Evolutionary conservation across 2,329 filamentous ascomycete species (phyloP).

Genomic region (Xylaria sp.): DNA sequence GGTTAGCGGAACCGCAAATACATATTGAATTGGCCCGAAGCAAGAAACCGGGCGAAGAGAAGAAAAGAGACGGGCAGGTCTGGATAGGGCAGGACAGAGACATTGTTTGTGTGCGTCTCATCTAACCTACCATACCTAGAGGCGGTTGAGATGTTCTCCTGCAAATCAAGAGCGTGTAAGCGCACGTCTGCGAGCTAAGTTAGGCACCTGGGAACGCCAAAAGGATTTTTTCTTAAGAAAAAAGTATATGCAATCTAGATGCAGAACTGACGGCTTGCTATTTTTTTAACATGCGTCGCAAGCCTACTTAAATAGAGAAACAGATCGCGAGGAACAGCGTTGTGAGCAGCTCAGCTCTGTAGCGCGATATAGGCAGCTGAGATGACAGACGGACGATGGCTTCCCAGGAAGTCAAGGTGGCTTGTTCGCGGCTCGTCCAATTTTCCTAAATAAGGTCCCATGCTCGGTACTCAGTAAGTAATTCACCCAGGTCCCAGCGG

Average conservation of each 20-base stretch:
- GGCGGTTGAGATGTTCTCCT: slow-evolving; percentile 4
- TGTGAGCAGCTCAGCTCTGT: neutral
- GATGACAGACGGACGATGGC: slow-evolving; percentile 12
- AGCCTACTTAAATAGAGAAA: neutral
- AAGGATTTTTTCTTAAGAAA: neutral
- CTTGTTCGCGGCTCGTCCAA: slow-evolving; percentile 26
- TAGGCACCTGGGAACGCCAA: neutral
- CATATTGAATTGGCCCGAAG: neutral
- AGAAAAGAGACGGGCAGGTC: neutral
- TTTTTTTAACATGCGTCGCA: slow-evolving; percentile 4
- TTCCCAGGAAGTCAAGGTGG: slow-evolving; percentile 22
- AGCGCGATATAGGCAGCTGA: slow-evolving; percentile 3
- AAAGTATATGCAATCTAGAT: neutral
- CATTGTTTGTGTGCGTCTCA: neutral
- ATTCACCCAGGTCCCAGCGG: slow-evolving; percentile 2
- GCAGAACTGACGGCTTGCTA: neutral
- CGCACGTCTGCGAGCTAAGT: slow-evolving; percentile 5
- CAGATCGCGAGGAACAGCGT: slow-evolving; percentile 5
- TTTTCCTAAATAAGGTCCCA: slow-evolving; percentile 13
- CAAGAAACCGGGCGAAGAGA: neutral
- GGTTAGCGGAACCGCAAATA: slow-evolving; percentile 2
- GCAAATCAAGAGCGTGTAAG: slow-evolving; percentile 7
- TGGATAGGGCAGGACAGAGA: neutral
- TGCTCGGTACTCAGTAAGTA: neutral
- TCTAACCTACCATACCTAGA: slow-evolving; percentile 19